These are phyloP conservation scores for Sindora glabra DNA, from an alignment of 306 rosid species.

Conservation along the genomic window DNA sequence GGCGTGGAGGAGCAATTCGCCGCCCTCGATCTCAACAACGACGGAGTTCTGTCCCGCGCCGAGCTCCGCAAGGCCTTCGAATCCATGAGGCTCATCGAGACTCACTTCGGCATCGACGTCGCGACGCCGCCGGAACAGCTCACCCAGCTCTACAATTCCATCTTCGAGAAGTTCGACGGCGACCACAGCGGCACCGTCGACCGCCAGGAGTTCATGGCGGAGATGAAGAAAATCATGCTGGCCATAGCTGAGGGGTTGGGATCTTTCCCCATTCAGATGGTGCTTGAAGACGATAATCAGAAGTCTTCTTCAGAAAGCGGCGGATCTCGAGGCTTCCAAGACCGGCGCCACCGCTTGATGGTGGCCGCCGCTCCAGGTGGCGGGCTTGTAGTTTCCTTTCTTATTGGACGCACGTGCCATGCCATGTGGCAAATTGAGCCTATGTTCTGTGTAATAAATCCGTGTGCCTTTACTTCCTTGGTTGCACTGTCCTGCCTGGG, in stretches of 20 bases:
- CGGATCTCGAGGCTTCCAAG: too few species aligned
- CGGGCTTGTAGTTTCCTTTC: too few species aligned
- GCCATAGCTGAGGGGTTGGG: slow-evolving; percentile 59
- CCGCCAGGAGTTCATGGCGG: slow-evolving; percentile 34
- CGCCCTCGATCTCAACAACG: slow-evolving; percentile 37
- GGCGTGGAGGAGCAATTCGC: slow-evolving; percentile 31
- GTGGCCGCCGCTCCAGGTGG: too few species aligned
- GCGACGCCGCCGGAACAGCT: slow-evolving; percentile 38
- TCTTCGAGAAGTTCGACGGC: slow-evolving; percentile 42
- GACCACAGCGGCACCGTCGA: slow-evolving; percentile 42
- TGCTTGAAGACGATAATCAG: too few species aligned
- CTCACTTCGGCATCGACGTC: slow-evolving; percentile 47
- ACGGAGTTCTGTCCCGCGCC: slow-evolving; percentile 43
- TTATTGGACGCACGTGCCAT: too few species aligned
- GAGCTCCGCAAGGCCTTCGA: slow-evolving; percentile 52
- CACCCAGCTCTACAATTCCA: slow-evolving; percentile 50
- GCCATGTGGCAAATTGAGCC: too few species aligned
- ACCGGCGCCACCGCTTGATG: too few species aligned
- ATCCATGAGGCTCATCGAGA: slow-evolving; percentile 37
- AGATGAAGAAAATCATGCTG: slow-evolving; percentile 51
- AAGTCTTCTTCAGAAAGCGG: too few species aligned
- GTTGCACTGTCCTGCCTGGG: too few species aligned
- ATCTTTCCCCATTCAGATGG: slow-evolving; percentile 51
- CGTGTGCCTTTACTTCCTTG: too few species aligned
- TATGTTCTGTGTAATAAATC: too few species aligned